Evolutionary conservation across 805 yeast genomes (phyloP), one percentile per base, ranked within the genome.

Genomic region (Ogataea salicorniae): DNA sequence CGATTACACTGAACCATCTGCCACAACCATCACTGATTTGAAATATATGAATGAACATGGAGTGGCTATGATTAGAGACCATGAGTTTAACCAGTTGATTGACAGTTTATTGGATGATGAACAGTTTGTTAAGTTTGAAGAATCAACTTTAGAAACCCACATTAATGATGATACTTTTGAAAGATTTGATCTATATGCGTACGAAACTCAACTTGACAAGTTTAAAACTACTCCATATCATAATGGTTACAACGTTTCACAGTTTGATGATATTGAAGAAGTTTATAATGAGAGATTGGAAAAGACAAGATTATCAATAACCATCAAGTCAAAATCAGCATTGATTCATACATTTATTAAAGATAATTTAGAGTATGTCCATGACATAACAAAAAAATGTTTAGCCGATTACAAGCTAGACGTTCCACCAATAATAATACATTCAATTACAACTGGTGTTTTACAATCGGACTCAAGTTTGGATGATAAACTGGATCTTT

Each of bases 381-480:
- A 50, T 41, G 45, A 41, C 4, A 33, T 61, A 23, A 41, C 59
- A 0, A 18, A 46, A 3, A 49, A 54, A 38, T 47, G 53, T 22
- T 56, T 52, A 47, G 26, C 17, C 4, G 62, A 61, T 42, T 64
- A 60, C 45, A 42, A 49, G 3, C 46, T 49, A 11, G 55, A 56
- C 23, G 48, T 62, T 14, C 68, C 68, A 22, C 23, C 55, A 4
- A 29, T 45, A 2, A 41, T 63, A 33, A 43, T 62, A 3, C 65
- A 63, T 37, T 58, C 61, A n/a, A 45, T 52, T 11, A 53, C 60
- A 55, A 44, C 62, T 20, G 63, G 63, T 14, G 23, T 60, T 3
- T 46, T 62, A 17, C 37, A 49, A 6, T 47, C 57, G 13, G 36
- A 41, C 8, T 8, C 50, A 17, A 37, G 33, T 5, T 51, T 57